Conservation (phyloP, 345 rosid species). For the Nephelium lappaceum region DNA sequence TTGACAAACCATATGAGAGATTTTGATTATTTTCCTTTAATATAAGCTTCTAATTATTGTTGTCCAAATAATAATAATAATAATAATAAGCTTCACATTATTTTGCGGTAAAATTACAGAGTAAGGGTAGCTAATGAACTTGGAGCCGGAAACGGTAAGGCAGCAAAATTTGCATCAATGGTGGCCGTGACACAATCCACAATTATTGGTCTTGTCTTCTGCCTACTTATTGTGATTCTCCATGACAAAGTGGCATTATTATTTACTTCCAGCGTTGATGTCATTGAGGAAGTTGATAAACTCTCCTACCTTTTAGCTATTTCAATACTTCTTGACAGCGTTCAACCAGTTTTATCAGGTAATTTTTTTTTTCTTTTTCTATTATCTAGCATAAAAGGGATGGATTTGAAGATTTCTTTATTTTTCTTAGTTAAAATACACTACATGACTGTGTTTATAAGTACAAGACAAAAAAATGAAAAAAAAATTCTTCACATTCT, state of each 20-base stretch:
- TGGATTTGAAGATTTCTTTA: too few relatives aligned
- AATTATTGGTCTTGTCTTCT: constrained; percentile 39
- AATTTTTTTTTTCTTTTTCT: not conserved
- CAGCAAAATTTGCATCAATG: constrained; percentile 43
- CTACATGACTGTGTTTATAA: too few relatives aligned
- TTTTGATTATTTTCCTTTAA: too few relatives aligned
- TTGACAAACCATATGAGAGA: too few relatives aligned
- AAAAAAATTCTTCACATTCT: not conserved
- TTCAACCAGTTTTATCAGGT: constrained; percentile 59
- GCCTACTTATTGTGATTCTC: constrained; percentile 29
- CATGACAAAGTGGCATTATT: constrained; percentile 38
- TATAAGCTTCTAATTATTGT: too few relatives aligned
- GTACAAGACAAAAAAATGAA: not conserved
- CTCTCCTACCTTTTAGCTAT: constrained; percentile 37
- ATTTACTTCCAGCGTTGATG: constrained; percentile 38
- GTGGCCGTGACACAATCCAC: constrained; percentile 38
- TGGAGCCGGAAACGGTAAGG: constrained; percentile 47
- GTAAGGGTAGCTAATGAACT: constrained; percentile 58
- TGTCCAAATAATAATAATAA: too few relatives aligned
- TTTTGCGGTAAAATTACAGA: constrained; percentile 18
- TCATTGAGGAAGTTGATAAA: constrained; percentile 34
- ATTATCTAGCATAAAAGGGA: not conserved
- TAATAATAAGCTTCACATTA: not conserved
- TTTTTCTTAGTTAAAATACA: too few relatives aligned
- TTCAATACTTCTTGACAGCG: constrained; percentile 48